Conservation (phyloP, 2,329 filamentous ascomycete species). For the Phialophora verrucosa region DNA sequence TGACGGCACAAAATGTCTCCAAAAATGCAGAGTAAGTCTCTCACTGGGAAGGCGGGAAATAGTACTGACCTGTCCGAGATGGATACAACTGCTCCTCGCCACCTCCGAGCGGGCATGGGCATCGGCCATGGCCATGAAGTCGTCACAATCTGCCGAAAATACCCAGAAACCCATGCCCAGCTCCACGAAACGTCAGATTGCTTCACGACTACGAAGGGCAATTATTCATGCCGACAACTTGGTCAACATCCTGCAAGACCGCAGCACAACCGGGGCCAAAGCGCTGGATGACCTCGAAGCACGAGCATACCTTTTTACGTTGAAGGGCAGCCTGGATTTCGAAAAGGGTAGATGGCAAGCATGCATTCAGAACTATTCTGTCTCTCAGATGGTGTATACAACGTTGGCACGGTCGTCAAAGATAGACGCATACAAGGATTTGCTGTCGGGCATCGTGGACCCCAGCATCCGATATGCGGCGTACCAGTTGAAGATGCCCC, state of each 20-base stretch:
- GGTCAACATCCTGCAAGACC: slow-evolving; percentile 68
- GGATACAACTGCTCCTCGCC: slow-evolving; percentile 78
- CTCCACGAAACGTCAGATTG: slow-evolving; percentile 82
- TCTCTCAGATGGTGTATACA: slow-evolving; percentile 81
- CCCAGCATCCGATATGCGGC: slow-evolving; percentile 93
- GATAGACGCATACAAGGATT: slow-evolving; percentile 82
- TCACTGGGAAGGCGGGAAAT: neutral
- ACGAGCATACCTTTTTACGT: slow-evolving; percentile 77
- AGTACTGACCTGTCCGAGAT: slow-evolving; percentile 57
- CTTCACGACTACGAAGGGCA: slow-evolving; percentile 84
- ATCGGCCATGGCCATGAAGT: slow-evolving; percentile 93
- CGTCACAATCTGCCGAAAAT: slow-evolving; percentile 76
- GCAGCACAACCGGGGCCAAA: slow-evolving; percentile 67
- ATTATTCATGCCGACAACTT: slow-evolving; percentile 71
- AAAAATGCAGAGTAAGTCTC: slow-evolving; percentile 73
- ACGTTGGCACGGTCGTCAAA: slow-evolving; percentile 70
- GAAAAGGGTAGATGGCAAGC: slow-evolving; percentile 86
- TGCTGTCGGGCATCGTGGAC: slow-evolving; percentile 84
- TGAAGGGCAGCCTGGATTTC: slow-evolving; percentile 78
- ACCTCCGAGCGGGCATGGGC: slow-evolving; percentile 92
- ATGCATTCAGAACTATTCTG: slow-evolving; percentile 76
- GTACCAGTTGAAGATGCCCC: slow-evolving; percentile 85
- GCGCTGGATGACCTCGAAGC: slow-evolving; percentile 80
- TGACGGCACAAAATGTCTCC: slow-evolving; percentile 77
- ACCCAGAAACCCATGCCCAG: slow-evolving; percentile 74